A percentile compares a stretch with the other conserved stretches of the same genome.
phyloP scores from a whole-genome alignment of 164 flowering plant genomes.

The Houttuynia cordata region DNA sequence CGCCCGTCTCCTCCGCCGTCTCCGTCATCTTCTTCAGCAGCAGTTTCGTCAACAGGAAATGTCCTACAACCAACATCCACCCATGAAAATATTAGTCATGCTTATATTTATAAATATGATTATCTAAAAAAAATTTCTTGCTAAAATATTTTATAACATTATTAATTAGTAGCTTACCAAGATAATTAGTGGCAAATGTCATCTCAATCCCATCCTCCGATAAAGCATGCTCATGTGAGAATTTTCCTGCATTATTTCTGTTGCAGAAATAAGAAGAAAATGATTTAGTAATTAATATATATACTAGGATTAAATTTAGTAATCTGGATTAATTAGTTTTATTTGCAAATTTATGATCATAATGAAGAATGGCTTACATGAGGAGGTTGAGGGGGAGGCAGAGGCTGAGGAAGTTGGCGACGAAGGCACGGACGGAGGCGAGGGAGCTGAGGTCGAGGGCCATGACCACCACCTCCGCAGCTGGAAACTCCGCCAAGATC shows the following conservation, averaged over 20 bases:
- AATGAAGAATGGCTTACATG: constrained; percentile 10
- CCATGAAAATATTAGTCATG: no score
- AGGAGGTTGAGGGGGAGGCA: constrained; percentile 16
- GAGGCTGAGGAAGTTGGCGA: constrained; percentile 14
- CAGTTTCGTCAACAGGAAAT: constrained; percentile 76
- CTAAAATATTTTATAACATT: no score
- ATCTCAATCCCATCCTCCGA: constrained; percentile 95
- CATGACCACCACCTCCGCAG: constrained; percentile 58
- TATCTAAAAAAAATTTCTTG: no score
- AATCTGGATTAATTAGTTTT: no score
- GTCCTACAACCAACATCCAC: constrained; percentile 37
- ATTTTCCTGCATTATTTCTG: constrained; percentile 96
- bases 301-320: no score
- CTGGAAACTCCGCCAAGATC: constrained; percentile 55
- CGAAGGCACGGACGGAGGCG: constrained; percentile 38
- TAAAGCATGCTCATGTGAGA: constrained; percentile 51
- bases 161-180: constrained; percentile 32
- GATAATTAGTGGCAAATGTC: constrained; percentile 91
- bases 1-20: constrained; percentile 50
- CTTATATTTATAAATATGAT: no score
- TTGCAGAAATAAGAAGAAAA: background rate
- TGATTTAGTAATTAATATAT: no score
- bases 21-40: constrained; percentile 60
- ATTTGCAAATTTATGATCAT: background rate
- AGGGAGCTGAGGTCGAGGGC: constrained; percentile 86